Evolutionary conservation across 208 protist genomes (phyloP).

Genomic region (Wallacemonas collosoma): DNA sequence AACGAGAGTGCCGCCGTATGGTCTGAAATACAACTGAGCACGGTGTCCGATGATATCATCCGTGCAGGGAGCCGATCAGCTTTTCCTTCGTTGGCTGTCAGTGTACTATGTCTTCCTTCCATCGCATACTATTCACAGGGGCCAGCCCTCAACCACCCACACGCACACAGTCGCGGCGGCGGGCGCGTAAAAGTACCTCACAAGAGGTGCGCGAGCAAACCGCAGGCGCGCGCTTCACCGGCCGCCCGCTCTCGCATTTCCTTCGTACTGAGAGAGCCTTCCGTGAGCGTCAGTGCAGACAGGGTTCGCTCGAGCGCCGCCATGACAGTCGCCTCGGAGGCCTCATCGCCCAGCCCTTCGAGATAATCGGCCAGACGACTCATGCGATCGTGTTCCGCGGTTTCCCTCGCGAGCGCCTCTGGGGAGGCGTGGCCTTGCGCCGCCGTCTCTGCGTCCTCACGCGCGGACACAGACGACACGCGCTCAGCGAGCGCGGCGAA

Average conservation of each 20-base stretch:
- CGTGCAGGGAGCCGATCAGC: no score
- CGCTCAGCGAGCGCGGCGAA: background rate
- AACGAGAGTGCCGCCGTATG: no score
- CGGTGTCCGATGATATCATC: no score
- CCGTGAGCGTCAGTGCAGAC: background rate
- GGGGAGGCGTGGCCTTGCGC: background rate
- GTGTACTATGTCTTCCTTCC: no score
- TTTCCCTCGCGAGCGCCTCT: background rate
- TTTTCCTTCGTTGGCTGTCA: no score
- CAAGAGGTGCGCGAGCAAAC: background rate
- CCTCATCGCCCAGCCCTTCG: background rate
- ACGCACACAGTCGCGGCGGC: no score
- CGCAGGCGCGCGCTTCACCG: background rate
- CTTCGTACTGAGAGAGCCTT: background rate
- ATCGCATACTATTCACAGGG: no score
- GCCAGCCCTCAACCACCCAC: no score
- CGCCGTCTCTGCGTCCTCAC: background rate
- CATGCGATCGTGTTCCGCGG: background rate
- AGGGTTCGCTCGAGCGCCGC: background rate
- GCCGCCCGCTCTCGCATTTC: background rate
- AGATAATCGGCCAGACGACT: constrained; percentile 9
- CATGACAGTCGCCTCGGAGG: background rate
- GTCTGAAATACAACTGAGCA: no score
- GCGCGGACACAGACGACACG: background rate
- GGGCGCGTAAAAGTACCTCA: background rate